Conservation (phyloP, 2,329 filamentous ascomycete genomes). For the Sporothrix luriei region DNA sequence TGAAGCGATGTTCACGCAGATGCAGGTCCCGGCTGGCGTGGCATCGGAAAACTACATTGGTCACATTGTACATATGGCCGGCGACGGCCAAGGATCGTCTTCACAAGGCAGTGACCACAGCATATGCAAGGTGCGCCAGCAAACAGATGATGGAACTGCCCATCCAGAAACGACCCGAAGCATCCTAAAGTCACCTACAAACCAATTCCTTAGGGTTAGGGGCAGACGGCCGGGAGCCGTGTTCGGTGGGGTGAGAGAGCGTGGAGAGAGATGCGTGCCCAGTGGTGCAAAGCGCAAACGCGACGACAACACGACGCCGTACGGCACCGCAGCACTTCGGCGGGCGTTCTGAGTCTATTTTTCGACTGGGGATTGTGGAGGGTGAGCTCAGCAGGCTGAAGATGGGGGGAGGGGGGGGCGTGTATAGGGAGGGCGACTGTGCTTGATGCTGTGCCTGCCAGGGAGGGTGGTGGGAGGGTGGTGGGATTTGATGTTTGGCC, state of each 20-base stretch:
- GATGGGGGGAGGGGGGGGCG: too few relatives aligned
- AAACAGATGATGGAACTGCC: neutral
- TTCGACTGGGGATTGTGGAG: neutral
- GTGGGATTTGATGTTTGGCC: too few relatives aligned
- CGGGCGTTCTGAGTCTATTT: neutral
- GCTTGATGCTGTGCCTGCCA: too few relatives aligned
- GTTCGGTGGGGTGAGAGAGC: neutral
- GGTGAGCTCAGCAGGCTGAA: neutral
- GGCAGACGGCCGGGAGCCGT: neutral
- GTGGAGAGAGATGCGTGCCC: neutral
- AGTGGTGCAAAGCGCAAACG: conserved; percentile 21
- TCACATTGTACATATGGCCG: neutral
- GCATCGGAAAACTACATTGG: neutral
- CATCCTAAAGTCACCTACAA: neutral
- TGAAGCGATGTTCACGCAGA: neutral
- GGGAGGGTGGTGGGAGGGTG: too few relatives aligned
- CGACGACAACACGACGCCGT: conserved; percentile 6
- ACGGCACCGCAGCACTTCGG: neutral
- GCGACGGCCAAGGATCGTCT: neutral
- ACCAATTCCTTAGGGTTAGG: neutral
- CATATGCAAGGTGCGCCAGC: neutral
- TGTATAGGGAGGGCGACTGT: too few relatives aligned
- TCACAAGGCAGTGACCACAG: neutral
- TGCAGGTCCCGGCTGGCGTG: neutral
- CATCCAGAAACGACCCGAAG: neutral